Conservation (phyloP, 2,329 filamentous ascomycete species). For the Chaetomium sp. region DNA sequence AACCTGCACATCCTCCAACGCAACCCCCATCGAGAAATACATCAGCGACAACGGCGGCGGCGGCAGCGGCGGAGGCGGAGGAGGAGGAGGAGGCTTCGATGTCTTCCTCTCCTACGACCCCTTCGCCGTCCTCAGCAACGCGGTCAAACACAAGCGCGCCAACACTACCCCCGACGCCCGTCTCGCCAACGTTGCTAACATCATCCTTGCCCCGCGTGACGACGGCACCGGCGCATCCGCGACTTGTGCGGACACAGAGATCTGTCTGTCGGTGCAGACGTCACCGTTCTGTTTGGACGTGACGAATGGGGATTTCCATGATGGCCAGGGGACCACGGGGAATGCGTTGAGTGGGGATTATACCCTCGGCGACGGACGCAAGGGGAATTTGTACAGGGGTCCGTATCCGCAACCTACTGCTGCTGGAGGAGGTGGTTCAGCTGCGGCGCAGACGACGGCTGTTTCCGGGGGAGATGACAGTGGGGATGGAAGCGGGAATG, state of each 20-base stretch:
- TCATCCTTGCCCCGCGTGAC: neutral
- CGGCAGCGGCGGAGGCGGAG: neutral
- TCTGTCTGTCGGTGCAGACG: neutral
- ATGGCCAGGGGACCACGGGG: constrained; percentile 1
- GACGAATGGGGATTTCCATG: constrained; percentile 2
- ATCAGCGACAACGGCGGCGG: neutral
- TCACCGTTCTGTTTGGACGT: neutral
- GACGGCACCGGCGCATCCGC: neutral
- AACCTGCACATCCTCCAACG: neutral
- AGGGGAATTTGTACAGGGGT: constrained; percentile 5
- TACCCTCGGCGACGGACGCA: constrained; percentile 1
- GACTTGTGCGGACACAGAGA: neutral
- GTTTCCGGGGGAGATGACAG: too few relatives aligned
- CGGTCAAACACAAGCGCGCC: constrained; percentile 1
- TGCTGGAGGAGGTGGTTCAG: neutral
- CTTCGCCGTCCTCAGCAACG: neutral
- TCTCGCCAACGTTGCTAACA: constrained; percentile 2
- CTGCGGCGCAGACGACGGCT: neutral
- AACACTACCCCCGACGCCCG: neutral
- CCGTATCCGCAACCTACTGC: constrained; percentile 1
- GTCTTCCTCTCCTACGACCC: neutral
- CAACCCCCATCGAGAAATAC: neutral
- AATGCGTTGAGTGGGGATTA: constrained; percentile 1
- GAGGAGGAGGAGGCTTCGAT: neutral
- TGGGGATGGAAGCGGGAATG: neutral